phyloP scores from a whole-genome alignment of 2,329 filamentous ascomycete species.

The Fusarium virguliforme region DNA sequence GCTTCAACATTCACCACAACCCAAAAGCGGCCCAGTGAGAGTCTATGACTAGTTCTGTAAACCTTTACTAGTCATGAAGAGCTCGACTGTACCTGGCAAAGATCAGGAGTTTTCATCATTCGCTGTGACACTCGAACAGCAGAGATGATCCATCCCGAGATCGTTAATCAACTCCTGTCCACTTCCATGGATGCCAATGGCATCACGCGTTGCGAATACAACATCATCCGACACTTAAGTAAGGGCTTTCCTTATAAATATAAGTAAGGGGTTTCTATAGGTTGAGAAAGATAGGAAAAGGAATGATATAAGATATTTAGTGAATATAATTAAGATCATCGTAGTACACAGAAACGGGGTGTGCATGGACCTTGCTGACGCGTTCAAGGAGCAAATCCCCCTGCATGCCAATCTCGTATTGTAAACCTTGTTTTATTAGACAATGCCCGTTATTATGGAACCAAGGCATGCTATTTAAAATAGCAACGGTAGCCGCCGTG shows the following conservation, averaged over 20 bases:
- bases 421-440: not conserved
- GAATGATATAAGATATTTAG: too few species aligned
- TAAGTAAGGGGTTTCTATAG: too few species aligned
- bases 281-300: too few species aligned
- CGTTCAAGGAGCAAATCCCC: not conserved
- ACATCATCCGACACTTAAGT: not conserved
- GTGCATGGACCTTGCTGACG: too few species aligned
- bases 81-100: not conserved
- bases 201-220: constrained; percentile 2
- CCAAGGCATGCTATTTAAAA: not conserved
- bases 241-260: too few species aligned
- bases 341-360: too few species aligned
- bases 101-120: not conserved
- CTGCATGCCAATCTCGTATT: not conserved
- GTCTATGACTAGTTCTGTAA: too few species aligned
- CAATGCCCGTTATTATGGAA: not conserved
- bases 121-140: not conserved
- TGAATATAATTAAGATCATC: too few species aligned
- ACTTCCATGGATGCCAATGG: not conserved
- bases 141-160: constrained; percentile 3
- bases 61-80: not conserved
- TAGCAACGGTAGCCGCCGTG: not conserved
- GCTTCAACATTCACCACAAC: too few species aligned
- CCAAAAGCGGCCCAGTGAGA: too few species aligned
- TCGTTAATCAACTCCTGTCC: not conserved